Base-by-base conservation (phyloP, 805 yeast genomes). In the Hanseniaspora lindneri region DNA sequence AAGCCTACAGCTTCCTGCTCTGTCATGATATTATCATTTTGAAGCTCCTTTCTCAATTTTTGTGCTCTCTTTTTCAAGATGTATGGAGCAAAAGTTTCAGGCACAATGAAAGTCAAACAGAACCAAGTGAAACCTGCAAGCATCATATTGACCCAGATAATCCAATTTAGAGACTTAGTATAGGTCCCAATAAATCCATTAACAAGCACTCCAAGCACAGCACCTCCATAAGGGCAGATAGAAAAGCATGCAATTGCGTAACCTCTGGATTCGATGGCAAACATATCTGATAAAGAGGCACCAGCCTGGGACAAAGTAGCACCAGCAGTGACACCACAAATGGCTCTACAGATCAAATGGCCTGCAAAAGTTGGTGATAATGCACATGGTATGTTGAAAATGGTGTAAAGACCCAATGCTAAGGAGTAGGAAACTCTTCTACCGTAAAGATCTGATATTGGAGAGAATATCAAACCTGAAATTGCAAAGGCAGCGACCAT, bases 1-100 rank as follows among this genome's bases (percentile, higher is more conserved):
- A 86, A 62, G 42, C 85, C 85, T 60, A 76, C 77, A 27, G 89
- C 92, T 65, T 88, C 96, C 62, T 84, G 94, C 65, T 84, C 94
- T 20, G 96, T 84, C 85, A 86, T 85, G 55, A 87, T 84, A 61
- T 80, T 80, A 52, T 71, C 70, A 60, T 86, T 80, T 42, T 94
- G 94, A 11, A 94, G 81, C 63, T 82, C 83, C 60, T 77, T 75
- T 71, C 94, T 76, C 53, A 83, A 59, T 57, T 65, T 71, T 51
- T 64, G 65, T 20, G 95, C 94, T 61, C 80, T 75, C 44, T 60
- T 71, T 58, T 77, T 79, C 52, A 83, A 67, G 48, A 86, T 78
- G 8, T 79, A 85, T 8, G 95, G 95, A 3, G 92, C 83, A 63
- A 80, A 83, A 17, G 96, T 87, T 66, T 87, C 96, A n/a, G 96